Evolutionary conservation across 2,329 filamentous ascomycete species (phyloP).

Genomic region (Colletotrichum sublineola): DNA sequence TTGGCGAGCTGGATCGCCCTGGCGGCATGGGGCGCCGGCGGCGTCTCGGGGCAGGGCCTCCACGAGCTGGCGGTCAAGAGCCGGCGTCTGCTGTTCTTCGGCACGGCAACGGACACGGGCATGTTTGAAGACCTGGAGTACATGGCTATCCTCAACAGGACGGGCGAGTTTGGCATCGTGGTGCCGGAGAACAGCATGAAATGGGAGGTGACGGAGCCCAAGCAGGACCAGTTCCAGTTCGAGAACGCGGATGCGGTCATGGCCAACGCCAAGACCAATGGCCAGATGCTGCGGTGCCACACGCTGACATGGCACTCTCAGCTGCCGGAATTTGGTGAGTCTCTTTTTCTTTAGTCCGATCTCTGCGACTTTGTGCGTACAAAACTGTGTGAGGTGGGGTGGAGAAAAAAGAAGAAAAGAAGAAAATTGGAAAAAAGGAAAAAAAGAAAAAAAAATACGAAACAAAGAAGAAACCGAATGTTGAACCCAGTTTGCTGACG

Average conservation of each 20-base stretch:
- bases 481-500: conserved; percentile 56
- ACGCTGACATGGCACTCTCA: conserved; percentile 75
- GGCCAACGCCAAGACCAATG: conserved; percentile 56
- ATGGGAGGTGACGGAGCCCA: conserved; percentile 72
- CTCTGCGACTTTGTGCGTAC: conserved; percentile 48
- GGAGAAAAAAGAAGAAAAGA: too few species aligned
- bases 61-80: conserved; percentile 64
- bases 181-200: conserved; percentile 72
- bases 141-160: conserved; percentile 64
- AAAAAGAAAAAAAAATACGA: too few species aligned
- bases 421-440: too few species aligned
- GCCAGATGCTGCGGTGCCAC: conserved; percentile 69
- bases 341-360: conserved; percentile 41
- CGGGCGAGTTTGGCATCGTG: conserved; percentile 70
- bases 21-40: neutral
- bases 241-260: conserved; percentile 66
- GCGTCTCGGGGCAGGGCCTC: conserved; percentile 52
- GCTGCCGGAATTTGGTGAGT: conserved; percentile 60
- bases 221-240: conserved; percentile 70
- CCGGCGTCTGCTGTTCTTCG: conserved; percentile 71
- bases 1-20: neutral
- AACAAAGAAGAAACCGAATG: conserved; percentile 61
- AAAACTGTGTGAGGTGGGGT: too few species aligned
- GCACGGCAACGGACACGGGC: conserved; percentile 69
- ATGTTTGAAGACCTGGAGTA: conserved; percentile 65